Conservation (phyloP, 441 rosid species). For the Adansonia rubrostipa region DNA sequence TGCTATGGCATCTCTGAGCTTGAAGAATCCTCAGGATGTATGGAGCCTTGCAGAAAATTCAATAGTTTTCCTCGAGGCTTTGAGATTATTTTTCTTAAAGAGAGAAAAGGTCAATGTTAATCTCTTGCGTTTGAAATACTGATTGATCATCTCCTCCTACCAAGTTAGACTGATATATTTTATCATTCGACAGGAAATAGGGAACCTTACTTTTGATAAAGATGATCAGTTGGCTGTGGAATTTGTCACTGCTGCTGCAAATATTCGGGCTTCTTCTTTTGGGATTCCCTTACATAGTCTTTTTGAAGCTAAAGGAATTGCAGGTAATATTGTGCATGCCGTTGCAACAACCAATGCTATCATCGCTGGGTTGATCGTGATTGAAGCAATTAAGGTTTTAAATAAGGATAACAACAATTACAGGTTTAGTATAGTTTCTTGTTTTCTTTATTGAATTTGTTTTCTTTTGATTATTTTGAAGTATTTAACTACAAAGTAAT, state of each 20-base stretch:
- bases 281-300: constrained; percentile 94
- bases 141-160: constrained; percentile 25
- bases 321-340: constrained; percentile 98
- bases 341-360: constrained; percentile 97
- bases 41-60: constrained; percentile 89
- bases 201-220: constrained; percentile 90
- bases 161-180: constrained; percentile 12
- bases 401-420: constrained; percentile 60
- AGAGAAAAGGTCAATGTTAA: constrained; percentile 66
- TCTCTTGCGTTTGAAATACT: constrained; percentile 18
- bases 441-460: constrained; percentile 15
- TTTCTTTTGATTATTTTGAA: constrained; percentile 17
- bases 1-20: constrained; percentile 81
- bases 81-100: constrained; percentile 32
- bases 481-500: not conserved
- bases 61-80: constrained; percentile 75
- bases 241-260: constrained; percentile 97
- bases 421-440: constrained; percentile 57
- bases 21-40: constrained; percentile 95
- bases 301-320: constrained; percentile 98
- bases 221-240: constrained; percentile 99
- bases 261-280: constrained; percentile 91
- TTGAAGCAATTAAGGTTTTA: constrained; percentile 96
- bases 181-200: constrained; percentile 66
- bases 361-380: constrained; percentile 91